Evolutionary conservation across 345 rosid species (phyloP), one percentile per base, ranked within the genome.

Genomic region (Pugionium cornutum): DNA sequence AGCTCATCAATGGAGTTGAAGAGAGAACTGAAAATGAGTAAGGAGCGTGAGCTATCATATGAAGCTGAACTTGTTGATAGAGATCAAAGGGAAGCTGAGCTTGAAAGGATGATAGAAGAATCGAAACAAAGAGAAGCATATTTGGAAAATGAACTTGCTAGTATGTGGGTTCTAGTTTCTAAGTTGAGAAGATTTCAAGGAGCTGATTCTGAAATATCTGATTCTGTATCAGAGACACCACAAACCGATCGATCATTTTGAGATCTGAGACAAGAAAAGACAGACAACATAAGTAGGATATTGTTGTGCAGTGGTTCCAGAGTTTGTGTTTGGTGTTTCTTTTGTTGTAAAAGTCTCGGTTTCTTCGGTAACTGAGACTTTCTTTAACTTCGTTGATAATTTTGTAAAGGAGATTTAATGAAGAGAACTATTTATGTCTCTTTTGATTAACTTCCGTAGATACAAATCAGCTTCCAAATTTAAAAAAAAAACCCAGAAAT

Each of bases 141-240:
- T 71, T 71, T 95, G 64, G 99, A 95, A 82, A 88, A 91, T 25
- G 99, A 95, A 78, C 97, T 95, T 4, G 99, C 99, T 31, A 95
- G 83, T 73, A 95, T 95, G 99, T 95, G 99, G 99, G 96, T 90
- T 64, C 91, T 88, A 28, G 99, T 95, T 35, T 91, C 99, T 1
- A 91, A 87, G 73, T 51, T 95, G 80, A 95, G 88, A 69, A 89
- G 79, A 63, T 82, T 91, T 25, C 83, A 75, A 36, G 96, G 82
- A 40, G 68, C 54, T 26, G 92, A 82, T 64, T 45, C 75, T 1
- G 85, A 76, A 52, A 69, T 61, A 40, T 72, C 81, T 3, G 86
- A 84, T 42, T 67, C 79, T 25, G 49, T 78, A 0, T 75, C 72
- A 67, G 83, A 78, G 62, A 64, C 53, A 2, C 62, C 39, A 6